Percentiles rank a stretch among this genome's conserved stretches.
phyloP scores from a whole-genome alignment of 2,329 filamentous ascomycete species.

The Camillea tinctor region DNA sequence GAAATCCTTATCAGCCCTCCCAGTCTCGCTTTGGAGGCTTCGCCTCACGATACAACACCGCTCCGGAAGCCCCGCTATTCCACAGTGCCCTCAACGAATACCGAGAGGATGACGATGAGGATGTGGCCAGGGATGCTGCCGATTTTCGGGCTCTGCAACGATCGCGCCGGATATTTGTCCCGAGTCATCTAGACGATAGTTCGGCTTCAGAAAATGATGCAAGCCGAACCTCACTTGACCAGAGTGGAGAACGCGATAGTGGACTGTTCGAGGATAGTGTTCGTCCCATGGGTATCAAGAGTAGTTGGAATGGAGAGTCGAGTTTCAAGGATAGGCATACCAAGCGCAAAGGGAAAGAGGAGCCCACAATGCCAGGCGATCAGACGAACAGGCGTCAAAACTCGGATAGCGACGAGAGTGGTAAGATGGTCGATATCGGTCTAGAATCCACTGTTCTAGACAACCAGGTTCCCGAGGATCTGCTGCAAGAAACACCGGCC shows the following conservation, averaged over 20 bases:
- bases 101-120: slow-evolving; percentile 90
- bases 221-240: slow-evolving; percentile 55
- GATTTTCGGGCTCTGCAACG: slow-evolving; percentile 90
- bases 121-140: slow-evolving; percentile 88
- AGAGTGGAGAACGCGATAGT: slow-evolving; percentile 50
- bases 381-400: slow-evolving; percentile 32
- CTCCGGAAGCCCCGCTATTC: slow-evolving; percentile 86
- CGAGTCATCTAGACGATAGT: slow-evolving; percentile 80
- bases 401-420: slow-evolving; percentile 42
- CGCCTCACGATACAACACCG: slow-evolving; percentile 68
- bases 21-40: slow-evolving; percentile 82
- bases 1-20: slow-evolving; percentile 76
- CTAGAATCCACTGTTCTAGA: slow-evolving; percentile 66
- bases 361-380: slow-evolving; percentile 29
- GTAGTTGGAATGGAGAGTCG: slow-evolving; percentile 61
- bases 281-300: slow-evolving; percentile 55
- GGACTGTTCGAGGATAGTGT: slow-evolving; percentile 46
- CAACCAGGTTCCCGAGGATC: slow-evolving; percentile 59
- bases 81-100: slow-evolving; percentile 89
- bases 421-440: slow-evolving; percentile 83
- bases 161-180: slow-evolving; percentile 84
- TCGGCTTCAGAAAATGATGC: slow-evolving; percentile 75
- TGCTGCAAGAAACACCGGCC: slow-evolving; percentile 52
- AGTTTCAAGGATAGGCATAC: slow-evolving; percentile 40
- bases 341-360: slow-evolving; percentile 44